phyloP scores from a whole-genome alignment of 768 basidiomycete genomes.

The Boletus edulis region DNA sequence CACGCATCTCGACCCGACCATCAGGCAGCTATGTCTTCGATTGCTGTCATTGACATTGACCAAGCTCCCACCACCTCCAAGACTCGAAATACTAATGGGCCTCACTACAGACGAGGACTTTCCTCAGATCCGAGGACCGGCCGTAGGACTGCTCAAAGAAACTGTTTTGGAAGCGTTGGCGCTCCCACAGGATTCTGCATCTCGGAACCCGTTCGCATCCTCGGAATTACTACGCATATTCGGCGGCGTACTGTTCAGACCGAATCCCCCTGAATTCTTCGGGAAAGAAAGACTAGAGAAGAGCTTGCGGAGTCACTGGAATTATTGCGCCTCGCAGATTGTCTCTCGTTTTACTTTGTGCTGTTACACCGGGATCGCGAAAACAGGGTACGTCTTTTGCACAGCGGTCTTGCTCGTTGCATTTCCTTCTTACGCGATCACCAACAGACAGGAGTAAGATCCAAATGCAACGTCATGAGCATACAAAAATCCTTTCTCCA shows the following conservation, averaged over 20 bases:
- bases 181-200: constrained; percentile 13
- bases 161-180: constrained; percentile 53
- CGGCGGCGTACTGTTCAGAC: constrained; percentile 57
- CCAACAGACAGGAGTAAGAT: constrained; percentile 51
- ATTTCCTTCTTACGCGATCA: neutral
- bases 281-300: constrained; percentile 32
- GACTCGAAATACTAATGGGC: constrained; percentile 54
- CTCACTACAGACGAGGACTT: constrained; percentile 48
- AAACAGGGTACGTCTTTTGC: constrained; percentile 46
- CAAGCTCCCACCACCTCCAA: constrained; percentile 43
- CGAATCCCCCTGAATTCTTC: constrained; percentile 55
- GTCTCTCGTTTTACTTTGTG: constrained; percentile 66
- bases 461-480: constrained; percentile 40
- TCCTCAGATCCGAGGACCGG: constrained; percentile 68
- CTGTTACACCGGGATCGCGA: constrained; percentile 54
- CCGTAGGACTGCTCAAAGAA: constrained; percentile 69
- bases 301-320: constrained; percentile 57
- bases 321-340: constrained; percentile 60
- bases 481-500: constrained; percentile 44
- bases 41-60: constrained; percentile 54
- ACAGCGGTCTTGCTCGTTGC: neutral
- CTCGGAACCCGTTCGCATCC: constrained; percentile 49
- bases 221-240: constrained; percentile 54
- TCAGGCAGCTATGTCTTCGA: constrained; percentile 62
- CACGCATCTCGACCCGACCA: constrained; percentile 54